These are phyloP conservation scores for Craterostigma plantagineum DNA, from an alignment of 257 asterid species.

Conservation along the genomic window DNA sequence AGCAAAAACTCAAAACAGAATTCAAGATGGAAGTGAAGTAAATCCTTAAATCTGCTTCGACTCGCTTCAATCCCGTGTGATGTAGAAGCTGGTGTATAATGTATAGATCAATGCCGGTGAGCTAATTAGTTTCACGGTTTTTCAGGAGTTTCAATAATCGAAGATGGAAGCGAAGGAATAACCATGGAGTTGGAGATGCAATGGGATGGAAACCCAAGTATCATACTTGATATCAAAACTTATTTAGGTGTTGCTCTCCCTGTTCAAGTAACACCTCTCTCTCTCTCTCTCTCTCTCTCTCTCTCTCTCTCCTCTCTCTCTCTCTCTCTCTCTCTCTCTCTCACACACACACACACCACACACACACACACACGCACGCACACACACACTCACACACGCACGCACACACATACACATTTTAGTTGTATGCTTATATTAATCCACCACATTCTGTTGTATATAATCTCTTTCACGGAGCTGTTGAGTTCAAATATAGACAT, in stretches of 20 bases:
- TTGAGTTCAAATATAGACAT: no score
- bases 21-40: no score
- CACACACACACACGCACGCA: no score
- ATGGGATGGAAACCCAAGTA: constrained; percentile 98
- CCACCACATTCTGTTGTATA: no score
- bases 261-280: constrained; percentile 50
- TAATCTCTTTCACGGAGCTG: no score
- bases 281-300: background rate
- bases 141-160: constrained; percentile 71
- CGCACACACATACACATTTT: no score
- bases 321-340: constrained; percentile 1
- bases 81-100: background rate
- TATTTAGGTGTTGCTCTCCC: constrained; percentile 86
- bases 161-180: constrained; percentile 76
- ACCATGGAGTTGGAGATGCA: constrained; percentile 98
- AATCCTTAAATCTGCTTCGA: no score
- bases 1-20: no score
- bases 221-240: constrained; percentile 87
- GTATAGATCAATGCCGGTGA: constrained; percentile 9
- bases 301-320: background rate
- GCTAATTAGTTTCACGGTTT: constrained; percentile 9
- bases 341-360: no score
- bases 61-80: no score
- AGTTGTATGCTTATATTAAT: no score
- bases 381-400: no score